phyloP scores from a whole-genome alignment of 2,329 filamentous ascomycete species.

The Botryotinia globosa region DNA sequence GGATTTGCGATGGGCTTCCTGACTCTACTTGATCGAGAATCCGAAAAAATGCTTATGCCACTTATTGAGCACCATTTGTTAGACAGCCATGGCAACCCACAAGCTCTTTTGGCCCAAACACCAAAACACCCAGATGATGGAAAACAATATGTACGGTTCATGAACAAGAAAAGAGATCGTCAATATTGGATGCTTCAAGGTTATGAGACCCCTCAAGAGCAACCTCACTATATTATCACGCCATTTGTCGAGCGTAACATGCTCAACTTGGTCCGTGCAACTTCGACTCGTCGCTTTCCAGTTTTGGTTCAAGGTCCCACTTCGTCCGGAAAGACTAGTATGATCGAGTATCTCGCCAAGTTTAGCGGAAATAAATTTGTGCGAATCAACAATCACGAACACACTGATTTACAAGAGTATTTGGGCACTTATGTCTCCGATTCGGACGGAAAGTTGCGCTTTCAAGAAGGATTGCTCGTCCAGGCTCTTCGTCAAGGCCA shows the following conservation, averaged over 20 bases:
- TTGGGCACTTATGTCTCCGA: conserved; percentile 90
- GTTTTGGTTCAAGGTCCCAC: conserved; percentile 96
- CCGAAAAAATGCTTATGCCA: conserved; percentile 74
- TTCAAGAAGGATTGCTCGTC: conserved; percentile 91
- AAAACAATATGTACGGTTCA: conserved; percentile 75
- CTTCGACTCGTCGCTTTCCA: conserved; percentile 87
- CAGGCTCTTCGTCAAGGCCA: conserved; percentile 89
- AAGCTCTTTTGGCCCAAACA: conserved; percentile 72
- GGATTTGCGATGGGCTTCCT: conserved; percentile 98
- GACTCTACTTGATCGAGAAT: conserved; percentile 79
- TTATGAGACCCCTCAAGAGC: conserved; percentile 60
- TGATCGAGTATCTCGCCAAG: conserved; percentile 98
- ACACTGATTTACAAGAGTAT: conserved; percentile 97
- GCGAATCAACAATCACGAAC: conserved; percentile 98
- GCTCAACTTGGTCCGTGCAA: conserved; percentile 88
- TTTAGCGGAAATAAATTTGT: conserved; percentile 96
- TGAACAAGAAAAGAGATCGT: conserved; percentile 58
- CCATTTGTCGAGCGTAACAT: conserved; percentile 93
- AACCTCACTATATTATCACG: conserved; percentile 92
- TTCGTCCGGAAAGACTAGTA: conserved; percentile 96
- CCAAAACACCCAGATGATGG: conserved; percentile 76
- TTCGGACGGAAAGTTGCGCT: conserved; percentile 77
- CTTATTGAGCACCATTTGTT: conserved; percentile 80
- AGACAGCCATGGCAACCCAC: conserved; percentile 63
- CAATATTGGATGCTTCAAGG: conserved; percentile 92